Percentiles rank a stretch among this genome's conserved stretches.
Evolutionary conservation across 345 rosid genomes (phyloP).

Genomic region (Melastoma malabathricum): DNA sequence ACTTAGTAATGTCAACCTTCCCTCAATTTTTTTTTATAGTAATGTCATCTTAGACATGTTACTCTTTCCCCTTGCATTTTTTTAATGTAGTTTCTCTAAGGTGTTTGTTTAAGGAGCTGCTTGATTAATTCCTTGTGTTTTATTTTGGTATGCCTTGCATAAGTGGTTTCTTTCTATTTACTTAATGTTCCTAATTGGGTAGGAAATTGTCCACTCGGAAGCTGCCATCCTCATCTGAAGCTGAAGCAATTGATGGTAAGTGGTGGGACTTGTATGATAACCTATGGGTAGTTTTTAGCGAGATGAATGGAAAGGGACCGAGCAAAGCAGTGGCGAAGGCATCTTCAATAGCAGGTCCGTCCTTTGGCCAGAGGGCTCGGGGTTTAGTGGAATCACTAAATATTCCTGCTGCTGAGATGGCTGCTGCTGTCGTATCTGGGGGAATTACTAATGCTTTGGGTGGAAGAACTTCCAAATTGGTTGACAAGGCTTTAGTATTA

Average conservation of each 20-base stretch:
- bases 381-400: slow-evolving; percentile 90
- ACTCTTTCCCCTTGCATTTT: too few species aligned
- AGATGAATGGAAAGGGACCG: slow-evolving; percentile 76
- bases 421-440: slow-evolving; percentile 94
- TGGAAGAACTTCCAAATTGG: slow-evolving; percentile 61
- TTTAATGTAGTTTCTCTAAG: too few species aligned
- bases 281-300: slow-evolving; percentile 70
- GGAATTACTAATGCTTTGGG: slow-evolving; percentile 84
- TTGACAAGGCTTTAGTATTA: slow-evolving; percentile 89
- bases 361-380: slow-evolving; percentile 93
- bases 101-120: too few species aligned
- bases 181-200: slow-evolving; percentile 2
- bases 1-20: too few species aligned
- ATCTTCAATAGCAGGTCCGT: slow-evolving; percentile 46
- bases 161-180: too few species aligned
- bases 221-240: slow-evolving; percentile 28
- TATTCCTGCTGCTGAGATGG: slow-evolving; percentile 99
- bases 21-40: too few species aligned
- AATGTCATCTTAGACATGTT: too few species aligned
- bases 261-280: slow-evolving; percentile 90
- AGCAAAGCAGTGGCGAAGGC: slow-evolving; percentile 44
- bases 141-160: too few species aligned
- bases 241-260: slow-evolving; percentile 30
- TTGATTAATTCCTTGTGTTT: too few species aligned
- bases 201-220: slow-evolving; percentile 33